phyloP scores from a whole-genome alignment of 495 filamentous ascomycete species.

The Talaromyces liani region DNA sequence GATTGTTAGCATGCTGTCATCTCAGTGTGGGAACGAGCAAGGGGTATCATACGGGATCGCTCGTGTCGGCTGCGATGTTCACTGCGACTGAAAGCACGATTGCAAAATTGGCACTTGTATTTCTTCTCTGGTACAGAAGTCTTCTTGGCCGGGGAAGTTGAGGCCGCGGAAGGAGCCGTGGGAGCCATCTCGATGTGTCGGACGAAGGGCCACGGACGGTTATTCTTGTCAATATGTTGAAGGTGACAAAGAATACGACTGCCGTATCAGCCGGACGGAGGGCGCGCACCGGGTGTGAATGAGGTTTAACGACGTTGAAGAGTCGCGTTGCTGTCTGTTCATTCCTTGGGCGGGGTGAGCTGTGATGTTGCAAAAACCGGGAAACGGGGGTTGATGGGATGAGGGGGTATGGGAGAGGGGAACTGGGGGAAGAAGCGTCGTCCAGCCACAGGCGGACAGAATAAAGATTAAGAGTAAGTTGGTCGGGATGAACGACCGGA shows the following conservation, averaged over 20 bases:
- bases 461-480: slow-evolving; percentile 28
- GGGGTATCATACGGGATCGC: slow-evolving; percentile 76
- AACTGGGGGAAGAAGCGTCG: slow-evolving; percentile 20
- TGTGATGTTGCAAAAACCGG: slow-evolving; percentile 12
- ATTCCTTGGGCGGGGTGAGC: slow-evolving; percentile 37
- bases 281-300: slow-evolving; percentile 45
- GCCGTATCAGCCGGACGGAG: slow-evolving; percentile 44
- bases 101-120: slow-evolving; percentile 99
- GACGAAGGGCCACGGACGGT: slow-evolving; percentile 30
- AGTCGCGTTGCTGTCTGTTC: slow-evolving; percentile 41
- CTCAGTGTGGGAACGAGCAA: not conserved
- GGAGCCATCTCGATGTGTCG: slow-evolving; percentile 35
- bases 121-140: slow-evolving; percentile 78
- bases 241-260: slow-evolving; percentile 31
- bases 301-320: slow-evolving; percentile 36
- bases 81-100: slow-evolving; percentile 91
- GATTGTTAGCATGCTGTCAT: not conserved
- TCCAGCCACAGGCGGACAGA: slow-evolving; percentile 45
- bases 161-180: slow-evolving; percentile 58
- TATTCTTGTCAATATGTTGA: slow-evolving; percentile 36
- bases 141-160: slow-evolving; percentile 49
- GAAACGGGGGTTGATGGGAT: slow-evolving; percentile 21
- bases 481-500: slow-evolving; percentile 26
- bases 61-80: slow-evolving; percentile 97
- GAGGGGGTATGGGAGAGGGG: slow-evolving; percentile 30